Base-by-base conservation (phyloP, 2,329 filamentous ascomycete genomes). In the Paecilomyces sp. region DNA sequence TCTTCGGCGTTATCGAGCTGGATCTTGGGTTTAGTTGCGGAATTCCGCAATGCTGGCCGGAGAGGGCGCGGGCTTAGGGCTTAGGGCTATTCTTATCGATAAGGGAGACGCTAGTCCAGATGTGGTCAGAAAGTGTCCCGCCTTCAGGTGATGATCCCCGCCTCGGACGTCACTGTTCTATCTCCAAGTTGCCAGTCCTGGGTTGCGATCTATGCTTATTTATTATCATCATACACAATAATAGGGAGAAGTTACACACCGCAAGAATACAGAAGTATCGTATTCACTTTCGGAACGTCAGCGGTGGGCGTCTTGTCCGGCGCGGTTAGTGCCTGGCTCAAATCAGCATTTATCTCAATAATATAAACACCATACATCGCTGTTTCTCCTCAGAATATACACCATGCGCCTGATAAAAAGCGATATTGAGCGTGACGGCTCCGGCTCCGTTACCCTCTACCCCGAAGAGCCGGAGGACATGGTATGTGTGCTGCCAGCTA, bases 381-480 rank as follows among this genome's bases (percentile, higher is more conserved):
- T 22, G 22, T 22, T 22, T 22, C 22, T 22, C 22, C 22, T 22
- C 22, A n/a, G 15, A 41, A 41, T 41, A 4, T n/a, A n/a, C 41
- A 72, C 50, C 3, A 90, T 90, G 88, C 82, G 83, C 60, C 79
- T 90, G 52, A 82, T 89, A 66, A 88, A 86, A 70, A 83, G 86
- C 61, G 82, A 83, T 61, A 87, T 90, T 64, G 85, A 88, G 67
- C 83, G 83, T 61, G 82, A 87, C 73, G 86, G 86, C 74, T 84
- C 84, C 1, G 88, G 88, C 31, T 80, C 78, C 33, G 85, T 87
- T 58, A 88, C 85, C 5, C 78, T 91, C 58, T 81, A 85, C 61
- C 88, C 88, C 2, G 87, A 90, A 73, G 88, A 90, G 72, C 85
- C 87, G 56, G 88, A 90, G 75, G 88, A 91, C 67, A 90, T 91